Base-by-base conservation (phyloP, 2,329 filamentous ascomycete genomes). In the Pseudopithomyces maydicus region DNA sequence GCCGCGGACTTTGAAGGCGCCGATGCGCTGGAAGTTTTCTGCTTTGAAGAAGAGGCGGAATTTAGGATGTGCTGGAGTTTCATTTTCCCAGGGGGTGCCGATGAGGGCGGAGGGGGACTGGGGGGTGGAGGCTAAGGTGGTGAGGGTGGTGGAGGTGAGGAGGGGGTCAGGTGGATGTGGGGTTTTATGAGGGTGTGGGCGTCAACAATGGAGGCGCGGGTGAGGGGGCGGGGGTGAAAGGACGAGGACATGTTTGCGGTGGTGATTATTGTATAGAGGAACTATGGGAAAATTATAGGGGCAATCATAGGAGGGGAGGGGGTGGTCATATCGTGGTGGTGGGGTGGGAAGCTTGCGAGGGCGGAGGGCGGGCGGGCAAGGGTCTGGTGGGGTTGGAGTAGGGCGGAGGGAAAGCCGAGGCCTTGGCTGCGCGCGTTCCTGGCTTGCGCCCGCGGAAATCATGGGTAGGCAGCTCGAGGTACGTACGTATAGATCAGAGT, bases 1-100 rank as follows among this genome's bases (percentile, higher is more conserved):
- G 5, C 94, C 95, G 6, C 94, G 82, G 15, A 88, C 90, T 79
- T 98, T 98, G 81, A 98, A 98, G 1, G 94, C 94, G 50, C 94
- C 95, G 53, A 96, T 87, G 54, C 88, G 87, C 80, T 98, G 95
- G 56, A 91, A 81, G 76, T 97, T 97, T 81, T 98, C 94, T 76
- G 92, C 96, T 80, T 98, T 98, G 85, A 98, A 96, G 81, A 91
- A 95, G 51, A 98, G 82, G 12, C 86, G 82, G 38, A 97, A 79
- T 48, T 79, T 85, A 0, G 92, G 92, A 3, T 74, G 79, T 1
- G 89, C 85, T 0, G 88, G 83, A n/a, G 72, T 70, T 38, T 82
- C 78, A 6, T 82, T 84, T 64, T 84, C 81, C 79, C 83, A 88
- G 62, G 79, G 76, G 3, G 88, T 89, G 14, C 81, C 84, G 43